Evolutionary conservation across 2,329 filamentous ascomycete genomes (phyloP).

Genomic region (Pestalotiopsis sp.): DNA sequence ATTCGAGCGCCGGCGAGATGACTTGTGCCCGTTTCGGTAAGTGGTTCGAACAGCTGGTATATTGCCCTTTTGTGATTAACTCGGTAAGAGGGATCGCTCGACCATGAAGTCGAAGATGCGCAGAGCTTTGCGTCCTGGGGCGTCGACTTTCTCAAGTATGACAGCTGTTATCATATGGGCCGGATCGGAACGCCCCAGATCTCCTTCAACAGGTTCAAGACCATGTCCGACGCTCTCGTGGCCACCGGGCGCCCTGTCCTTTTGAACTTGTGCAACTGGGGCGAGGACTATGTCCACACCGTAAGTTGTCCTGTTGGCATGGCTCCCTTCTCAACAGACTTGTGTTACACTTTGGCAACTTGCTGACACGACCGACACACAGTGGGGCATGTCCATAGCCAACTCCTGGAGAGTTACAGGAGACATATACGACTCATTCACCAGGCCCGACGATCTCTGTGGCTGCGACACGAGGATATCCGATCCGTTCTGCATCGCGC

Average conservation of each 20-base stretch:
- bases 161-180: slow-evolving; percentile 45
- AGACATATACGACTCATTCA: slow-evolving; percentile 37
- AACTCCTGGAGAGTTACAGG: slow-evolving; percentile 38
- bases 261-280: slow-evolving; percentile 39
- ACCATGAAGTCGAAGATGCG: slow-evolving; percentile 56
- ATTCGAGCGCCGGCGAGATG: slow-evolving; percentile 44
- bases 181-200: slow-evolving; percentile 28
- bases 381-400: slow-evolving; percentile 32
- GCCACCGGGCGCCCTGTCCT: slow-evolving; percentile 34
- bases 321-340: neutral
- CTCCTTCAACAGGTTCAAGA: slow-evolving; percentile 31
- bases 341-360: slow-evolving; percentile 9
- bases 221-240: slow-evolving; percentile 37
- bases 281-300: slow-evolving; percentile 25
- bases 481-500: slow-evolving; percentile 25
- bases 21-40: slow-evolving; percentile 54
- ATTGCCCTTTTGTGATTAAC: neutral
- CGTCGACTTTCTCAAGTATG: slow-evolving; percentile 57
- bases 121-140: slow-evolving; percentile 55
- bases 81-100: slow-evolving; percentile 44
- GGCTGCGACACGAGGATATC: slow-evolving; percentile 30
- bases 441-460: slow-evolving; percentile 35
- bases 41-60: neutral
- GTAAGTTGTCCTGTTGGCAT: neutral
- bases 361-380: neutral